Percentiles rank a stretch among this genome's conserved stretches.
These are phyloP conservation scores for Eucalyptus curtisii DNA, from an alignment of 345 rosid species.

Conservation along the genomic window DNA sequence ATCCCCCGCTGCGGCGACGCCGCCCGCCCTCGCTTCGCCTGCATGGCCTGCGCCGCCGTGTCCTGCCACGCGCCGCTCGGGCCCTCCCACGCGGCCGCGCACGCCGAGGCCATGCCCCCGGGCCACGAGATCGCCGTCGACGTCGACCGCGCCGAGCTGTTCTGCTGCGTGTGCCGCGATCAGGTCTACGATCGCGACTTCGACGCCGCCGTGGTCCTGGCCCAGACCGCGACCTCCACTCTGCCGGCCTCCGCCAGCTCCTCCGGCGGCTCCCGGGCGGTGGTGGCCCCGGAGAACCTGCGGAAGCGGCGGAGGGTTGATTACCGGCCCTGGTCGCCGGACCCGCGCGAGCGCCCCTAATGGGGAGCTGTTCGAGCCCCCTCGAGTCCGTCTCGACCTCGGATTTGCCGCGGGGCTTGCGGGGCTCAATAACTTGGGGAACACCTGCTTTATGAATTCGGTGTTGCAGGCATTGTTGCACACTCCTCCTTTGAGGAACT, in stretches of 20 bases:
- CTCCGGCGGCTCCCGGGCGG: conserved; percentile 13
- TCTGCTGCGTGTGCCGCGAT: conserved; percentile 67
- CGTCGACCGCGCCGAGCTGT: conserved; percentile 79
- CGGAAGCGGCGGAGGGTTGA: conserved; percentile 6
- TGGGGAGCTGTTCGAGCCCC: conserved; percentile 25
- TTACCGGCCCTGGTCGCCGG: conserved; percentile 40
- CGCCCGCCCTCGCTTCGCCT: conserved; percentile 10
- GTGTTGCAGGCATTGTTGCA: conserved; percentile 86
- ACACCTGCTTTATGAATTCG: conserved; percentile 88
- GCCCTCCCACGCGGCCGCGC: conserved; percentile 34
- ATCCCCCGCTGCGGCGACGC: conserved; percentile 23
- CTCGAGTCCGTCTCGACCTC: conserved; percentile 27
- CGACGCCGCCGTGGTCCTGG: conserved; percentile 45
- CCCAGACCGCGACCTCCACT: neutral
- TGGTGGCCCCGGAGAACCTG: neutral
- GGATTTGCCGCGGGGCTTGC: conserved; percentile 59
- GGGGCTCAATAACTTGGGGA: conserved; percentile 79
- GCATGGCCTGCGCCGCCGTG: conserved; percentile 44
- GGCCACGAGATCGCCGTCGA: conserved; percentile 73
- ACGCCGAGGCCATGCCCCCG: conserved; percentile 11
- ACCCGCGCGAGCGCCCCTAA: conserved; percentile 40
- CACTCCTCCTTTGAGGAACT: conserved; percentile 69
- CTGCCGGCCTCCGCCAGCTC: conserved; percentile 31
- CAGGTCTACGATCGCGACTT: conserved; percentile 84
- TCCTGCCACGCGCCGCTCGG: conserved; percentile 31